A percentile compares a stretch with the other conserved stretches of the same genome.
These are phyloP conservation scores for Austroboletus novae-zelandiae DNA, from an alignment of 1,284 basidiomycete species.

Conservation along the genomic window DNA sequence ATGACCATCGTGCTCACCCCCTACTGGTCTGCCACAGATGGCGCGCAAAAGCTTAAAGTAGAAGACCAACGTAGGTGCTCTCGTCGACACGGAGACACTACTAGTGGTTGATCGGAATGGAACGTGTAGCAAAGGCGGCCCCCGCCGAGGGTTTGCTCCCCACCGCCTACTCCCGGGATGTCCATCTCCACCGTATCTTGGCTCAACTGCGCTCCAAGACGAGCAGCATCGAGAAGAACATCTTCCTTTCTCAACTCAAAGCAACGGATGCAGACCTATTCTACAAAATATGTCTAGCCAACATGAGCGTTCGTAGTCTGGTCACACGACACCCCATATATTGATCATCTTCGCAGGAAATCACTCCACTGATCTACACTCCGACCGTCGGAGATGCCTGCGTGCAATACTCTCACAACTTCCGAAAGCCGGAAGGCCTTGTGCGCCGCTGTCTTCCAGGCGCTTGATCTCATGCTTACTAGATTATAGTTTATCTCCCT, in stretches of 20 bases:
- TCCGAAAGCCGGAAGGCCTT: slow-evolving; percentile 75
- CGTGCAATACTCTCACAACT: slow-evolving; percentile 81
- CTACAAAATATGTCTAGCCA: slow-evolving; percentile 64
- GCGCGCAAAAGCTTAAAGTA: slow-evolving; percentile 62
- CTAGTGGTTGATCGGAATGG: neutral
- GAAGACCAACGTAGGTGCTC: slow-evolving; percentile 51
- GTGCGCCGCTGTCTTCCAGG: slow-evolving; percentile 40
- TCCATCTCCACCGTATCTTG: slow-evolving; percentile 63
- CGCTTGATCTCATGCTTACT: neutral
- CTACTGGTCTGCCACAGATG: slow-evolving; percentile 58
- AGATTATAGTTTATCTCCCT: slow-evolving; percentile 72
- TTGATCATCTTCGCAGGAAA: slow-evolving; percentile 40
- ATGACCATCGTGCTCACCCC: slow-evolving; percentile 71
- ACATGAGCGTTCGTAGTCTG: slow-evolving; percentile 44
- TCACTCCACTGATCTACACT: slow-evolving; percentile 89
- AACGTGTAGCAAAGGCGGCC: slow-evolving; percentile 41
- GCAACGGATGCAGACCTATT: slow-evolving; percentile 71
- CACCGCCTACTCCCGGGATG: slow-evolving; percentile 50
- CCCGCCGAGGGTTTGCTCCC: slow-evolving; percentile 63
- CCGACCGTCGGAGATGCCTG: slow-evolving; percentile 92
- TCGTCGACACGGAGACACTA: neutral
- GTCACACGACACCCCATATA: neutral
- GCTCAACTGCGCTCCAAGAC: slow-evolving; percentile 73
- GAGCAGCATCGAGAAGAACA: slow-evolving; percentile 76
- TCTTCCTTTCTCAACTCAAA: slow-evolving; percentile 75